Evolutionary conservation across 2,329 filamentous ascomycete genomes (phyloP), one percentile per base, ranked within the genome.

Genomic region (Fusarium oxysporum): DNA sequence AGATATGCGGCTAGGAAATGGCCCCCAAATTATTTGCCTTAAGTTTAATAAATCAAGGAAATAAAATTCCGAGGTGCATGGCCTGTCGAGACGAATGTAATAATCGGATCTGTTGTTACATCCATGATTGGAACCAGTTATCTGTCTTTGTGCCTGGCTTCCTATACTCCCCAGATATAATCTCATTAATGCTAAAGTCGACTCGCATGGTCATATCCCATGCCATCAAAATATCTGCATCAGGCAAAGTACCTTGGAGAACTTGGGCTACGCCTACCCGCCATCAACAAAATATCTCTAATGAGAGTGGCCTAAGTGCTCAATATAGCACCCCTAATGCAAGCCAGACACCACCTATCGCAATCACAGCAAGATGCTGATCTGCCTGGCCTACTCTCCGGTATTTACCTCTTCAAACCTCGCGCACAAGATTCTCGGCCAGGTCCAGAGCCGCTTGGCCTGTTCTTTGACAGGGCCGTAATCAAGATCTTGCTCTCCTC

Each of bases 121-220:
- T 19, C 23, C 23, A 53, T 37, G 13, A 13, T 10, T 6, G 0
- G 8, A 2, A 13, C 0, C 6, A 21, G 6, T 1, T 12, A 7
- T 51, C 16, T 21, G 13, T 53, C 33, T 28, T 19, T 12, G 17
- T 21, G 2, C 2, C 6, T 37, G 19, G 19, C 5, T 37, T 37
- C 9, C 32, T 53, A 3, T n/a, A n/a, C 23, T 16, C 3, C 23
- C 2, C 19, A 28, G 13, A 53, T 53, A 3, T 37, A 25, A 16
- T 21, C 21, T 17, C 9, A 4, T 28, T 6, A 28, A 21, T 12
- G 7, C 8, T 8, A 10, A 11, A 37, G 32, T 28, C 13, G 17
- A 37, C 13, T 37, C 50, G 10, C 12, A 25, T 37, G 13, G 23
- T n/a, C 9, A 25, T 17, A 21, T 21, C 19, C 50, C 13, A 53